Evolutionary conservation across 1,284 basidiomycete species (phyloP), one percentile per base, ranked within the genome.

Genomic region (Violaceomyces palustris): DNA sequence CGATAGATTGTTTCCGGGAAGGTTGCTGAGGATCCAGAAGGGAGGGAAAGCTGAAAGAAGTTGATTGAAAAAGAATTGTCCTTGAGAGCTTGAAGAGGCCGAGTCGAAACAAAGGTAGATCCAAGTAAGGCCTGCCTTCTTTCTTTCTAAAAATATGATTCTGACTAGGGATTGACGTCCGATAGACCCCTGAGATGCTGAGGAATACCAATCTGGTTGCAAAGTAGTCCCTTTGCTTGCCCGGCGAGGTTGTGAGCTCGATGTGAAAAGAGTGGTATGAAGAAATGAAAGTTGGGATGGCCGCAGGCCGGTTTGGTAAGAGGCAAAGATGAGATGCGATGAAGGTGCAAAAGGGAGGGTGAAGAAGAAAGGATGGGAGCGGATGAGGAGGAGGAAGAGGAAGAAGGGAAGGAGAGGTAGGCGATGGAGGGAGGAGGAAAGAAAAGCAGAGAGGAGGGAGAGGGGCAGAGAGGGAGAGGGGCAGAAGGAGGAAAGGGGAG

Each of bases 331-430:
- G 12, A 25, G 15, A 21, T 11, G 28, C 17, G 22, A 17, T 29
- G 25, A 15, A 34, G 27, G 8, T 15, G 24, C 12, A 14, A 10
- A 10, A 12, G 17, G 15, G 17, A 7, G 12, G 15, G 41, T 10
- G 7, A 23, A 10, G 43, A 33, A 12, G 31, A n/a, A 1, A 29
- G 21, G 17, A 22, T 2, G 28, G 15, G 7, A 26, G 4, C 3
- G 18, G 34, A 22, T 30, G 23, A 15, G 42, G 24, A 46, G 41
- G 33, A 40, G 45, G 44, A 52, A 46, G 42, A 45, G 38, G 35
- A 19, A 19, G 19, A 1, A 9, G 25, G 8, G 3, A 26, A 8
- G 15, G 36, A 21, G 26, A n/a, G 26, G n/a, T 22, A 33, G 2
- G 23, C 15, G 3, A n/a, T 35, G 23, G 39, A 30, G 30, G 23